A percentile compares a stretch with the other conserved stretches of the same genome.
These are phyloP conservation scores for Blastobotrys raffinosifermentans DNA, from an alignment of 1,139 yeast genomes.

Conservation along the genomic window DNA sequence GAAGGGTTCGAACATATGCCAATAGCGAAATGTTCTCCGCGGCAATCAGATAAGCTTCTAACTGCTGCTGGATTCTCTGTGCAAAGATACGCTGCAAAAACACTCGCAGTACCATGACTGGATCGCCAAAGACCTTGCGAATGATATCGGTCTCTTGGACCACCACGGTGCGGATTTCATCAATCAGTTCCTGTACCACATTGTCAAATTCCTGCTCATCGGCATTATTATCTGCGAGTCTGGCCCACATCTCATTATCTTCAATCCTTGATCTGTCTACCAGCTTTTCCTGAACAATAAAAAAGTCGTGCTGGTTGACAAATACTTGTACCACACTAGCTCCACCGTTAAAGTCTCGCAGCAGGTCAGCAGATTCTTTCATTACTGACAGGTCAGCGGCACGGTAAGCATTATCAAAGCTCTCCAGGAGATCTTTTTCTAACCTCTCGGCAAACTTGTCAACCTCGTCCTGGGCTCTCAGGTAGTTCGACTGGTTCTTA, in stretches of 20 bases:
- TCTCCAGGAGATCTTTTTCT: constrained; percentile 50
- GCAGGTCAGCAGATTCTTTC: constrained; percentile 73
- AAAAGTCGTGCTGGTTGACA: constrained; percentile 73
- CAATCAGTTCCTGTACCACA: constrained; percentile 36
- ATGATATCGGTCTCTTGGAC: constrained; percentile 70
- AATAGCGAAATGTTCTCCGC: constrained; percentile 61
- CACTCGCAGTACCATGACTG: constrained; percentile 59
- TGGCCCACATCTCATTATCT: constrained; percentile 40
- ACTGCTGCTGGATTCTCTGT: constrained; percentile 61
- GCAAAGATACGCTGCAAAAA: constrained; percentile 76
- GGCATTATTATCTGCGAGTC: constrained; percentile 42
- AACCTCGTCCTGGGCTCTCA: constrained; percentile 47
- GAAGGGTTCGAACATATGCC: constrained; percentile 74
- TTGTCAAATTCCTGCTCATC: constrained; percentile 38
- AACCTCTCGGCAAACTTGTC: constrained; percentile 69
- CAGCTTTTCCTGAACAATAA: constrained; percentile 47
- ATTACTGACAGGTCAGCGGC: constrained; percentile 62
- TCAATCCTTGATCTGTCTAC: constrained; percentile 32
- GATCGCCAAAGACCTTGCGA: constrained; percentile 62
- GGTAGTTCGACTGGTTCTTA: constrained; percentile 30
- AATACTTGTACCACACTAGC: constrained; percentile 75
- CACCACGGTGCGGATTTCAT: constrained; percentile 43
- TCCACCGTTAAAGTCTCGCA: constrained; percentile 82
- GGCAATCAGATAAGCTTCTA: constrained; percentile 55
- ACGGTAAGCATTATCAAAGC: constrained; percentile 38